A percentile compares a stretch with the other conserved stretches of the same genome.
These are phyloP conservation scores for Taphrina communis DNA, from an alignment of 1,139 yeast species.

Conservation along the genomic window DNA sequence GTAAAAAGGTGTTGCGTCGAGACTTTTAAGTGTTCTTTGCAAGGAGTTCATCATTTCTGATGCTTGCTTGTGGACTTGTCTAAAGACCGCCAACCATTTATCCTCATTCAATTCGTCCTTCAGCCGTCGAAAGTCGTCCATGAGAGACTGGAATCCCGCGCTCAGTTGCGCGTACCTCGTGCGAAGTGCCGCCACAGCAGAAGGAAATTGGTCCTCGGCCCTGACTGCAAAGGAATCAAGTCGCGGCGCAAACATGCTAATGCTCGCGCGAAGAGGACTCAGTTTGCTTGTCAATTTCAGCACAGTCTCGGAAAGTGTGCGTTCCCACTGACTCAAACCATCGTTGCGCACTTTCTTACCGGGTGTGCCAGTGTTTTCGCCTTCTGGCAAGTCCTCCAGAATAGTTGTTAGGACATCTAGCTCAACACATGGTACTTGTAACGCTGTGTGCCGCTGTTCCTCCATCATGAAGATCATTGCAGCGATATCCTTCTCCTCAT, in stretches of 20 bases:
- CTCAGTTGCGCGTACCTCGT: slow-evolving; percentile 12
- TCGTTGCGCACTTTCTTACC: slow-evolving; percentile 28
- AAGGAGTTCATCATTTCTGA: slow-evolving; percentile 39
- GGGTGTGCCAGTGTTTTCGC: slow-evolving; percentile 40
- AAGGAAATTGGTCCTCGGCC: slow-evolving; percentile 25
- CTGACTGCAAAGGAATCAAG: slow-evolving; percentile 22
- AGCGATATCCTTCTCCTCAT: slow-evolving; percentile 20
- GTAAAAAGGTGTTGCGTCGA: slow-evolving; percentile 13
- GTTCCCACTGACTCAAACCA: slow-evolving; percentile 36
- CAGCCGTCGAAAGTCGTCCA: slow-evolving; percentile 5
- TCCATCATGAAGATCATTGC: slow-evolving; percentile 28
- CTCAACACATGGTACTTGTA: slow-evolving; percentile 20
- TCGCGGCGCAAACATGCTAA: slow-evolving; percentile 30
- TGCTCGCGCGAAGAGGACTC: slow-evolving; percentile 31
- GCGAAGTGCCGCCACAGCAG: slow-evolving; percentile 12
- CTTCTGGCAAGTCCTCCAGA: slow-evolving; percentile 34
- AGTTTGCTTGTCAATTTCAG: slow-evolving; percentile 18
- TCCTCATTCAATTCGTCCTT: slow-evolving; percentile 38
- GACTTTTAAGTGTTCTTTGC: slow-evolving; percentile 18
- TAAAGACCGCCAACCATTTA: slow-evolving; percentile 38
- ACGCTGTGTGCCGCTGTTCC: slow-evolving; percentile 30
- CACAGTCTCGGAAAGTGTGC: slow-evolving; percentile 29
- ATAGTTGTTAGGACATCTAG: slow-evolving; percentile 33
- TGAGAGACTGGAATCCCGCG: slow-evolving; percentile 1
- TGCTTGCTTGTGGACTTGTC: slow-evolving; percentile 35